Evolutionary conservation across 1,284 basidiomycete genomes (phyloP).

Genomic region (Microbotryomycetes sp.): DNA sequence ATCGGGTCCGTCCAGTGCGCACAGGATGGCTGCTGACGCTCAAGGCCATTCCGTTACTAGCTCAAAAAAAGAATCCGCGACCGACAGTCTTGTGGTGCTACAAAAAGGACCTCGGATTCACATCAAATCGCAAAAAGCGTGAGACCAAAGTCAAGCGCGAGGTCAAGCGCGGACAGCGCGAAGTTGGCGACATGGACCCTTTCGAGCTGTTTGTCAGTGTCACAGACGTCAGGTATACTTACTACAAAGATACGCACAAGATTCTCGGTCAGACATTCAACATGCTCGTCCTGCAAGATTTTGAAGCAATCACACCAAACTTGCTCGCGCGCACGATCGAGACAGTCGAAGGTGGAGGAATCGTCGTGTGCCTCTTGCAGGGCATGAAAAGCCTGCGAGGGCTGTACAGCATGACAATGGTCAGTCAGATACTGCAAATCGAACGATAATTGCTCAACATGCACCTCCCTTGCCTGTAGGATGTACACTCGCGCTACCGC

Average conservation of each 20-base stretch:
- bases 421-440: slow-evolving; percentile 41
- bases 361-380: slow-evolving; percentile 85
- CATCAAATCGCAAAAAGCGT: slow-evolving; percentile 90
- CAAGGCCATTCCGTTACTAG: too few species aligned
- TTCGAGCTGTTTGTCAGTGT: slow-evolving; percentile 98
- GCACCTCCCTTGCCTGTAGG: slow-evolving; percentile 48
- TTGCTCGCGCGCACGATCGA: slow-evolving; percentile 93
- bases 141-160: slow-evolving; percentile 92
- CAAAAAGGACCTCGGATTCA: slow-evolving; percentile 93
- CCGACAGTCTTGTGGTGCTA: slow-evolving; percentile 95
- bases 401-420: slow-evolving; percentile 95
- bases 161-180: slow-evolving; percentile 84
- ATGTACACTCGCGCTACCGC: slow-evolving; percentile 87
- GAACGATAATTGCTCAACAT: not conserved
- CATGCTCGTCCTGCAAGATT: slow-evolving; percentile 96
- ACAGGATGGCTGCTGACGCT: too few species aligned
- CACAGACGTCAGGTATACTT: slow-evolving; percentile 98
- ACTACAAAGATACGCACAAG: slow-evolving; percentile 92
- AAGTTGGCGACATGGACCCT: slow-evolving; percentile 90
- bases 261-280: slow-evolving; percentile 96
- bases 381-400: slow-evolving; percentile 92
- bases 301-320: slow-evolving; percentile 97
- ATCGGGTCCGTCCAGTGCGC: too few species aligned
- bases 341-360: slow-evolving; percentile 94
- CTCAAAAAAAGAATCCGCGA: slow-evolving; percentile 51